Evolutionary conservation across 768 basidiomycete genomes (phyloP), one percentile per base, ranked within the genome.

Genomic region (Clitopilus passeckerianus): DNA sequence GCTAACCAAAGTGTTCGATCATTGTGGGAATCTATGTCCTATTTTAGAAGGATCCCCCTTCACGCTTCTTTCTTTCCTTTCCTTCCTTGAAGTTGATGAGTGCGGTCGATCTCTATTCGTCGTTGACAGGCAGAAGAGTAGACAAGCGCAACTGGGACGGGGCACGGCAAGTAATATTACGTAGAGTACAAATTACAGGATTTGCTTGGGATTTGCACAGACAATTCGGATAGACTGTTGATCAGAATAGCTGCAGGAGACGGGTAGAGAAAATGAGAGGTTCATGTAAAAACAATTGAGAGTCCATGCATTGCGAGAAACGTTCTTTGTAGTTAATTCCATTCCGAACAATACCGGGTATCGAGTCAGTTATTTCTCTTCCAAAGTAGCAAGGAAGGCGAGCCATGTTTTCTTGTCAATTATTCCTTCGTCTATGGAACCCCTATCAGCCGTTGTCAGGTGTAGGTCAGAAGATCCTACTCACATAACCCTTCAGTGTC

Each of bases 361-460:
- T 50, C 46, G 5, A 50, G 6, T 50, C 27, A 10, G 22, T 23
- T 50, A 50, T 20, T 50, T 50, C 68, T 84, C 85, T 61, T 91
- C 89, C 59, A 95, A 73, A 65, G 88, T 84, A 55, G 79, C 84
- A 35, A 98, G 75, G 74, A 96, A 96, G 6, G 83, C 88, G 24
- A 98, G 82, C 94, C 95, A 99, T 0, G 83, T 84, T 74, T 96
- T 95, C 80, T 98, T 98, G 71, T 94, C 89, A 58, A 99, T 90
- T 9, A 95, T 80, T 7, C 97, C 97, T 66, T 90, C 86, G 67
- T 95, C 92, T 93, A 66, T 9, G 59, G 15, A 24, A 59, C 3
- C 27, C 9, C 15, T 10, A 56, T 54, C 23, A 57, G 33, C 46
- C 0, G 7, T 27, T 6, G 8, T 22, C 3, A 43, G 16, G 16